These are phyloP conservation scores for Karstenula rhodostoma DNA, from an alignment of 2,329 filamentous ascomycete species.

Conservation along the genomic window DNA sequence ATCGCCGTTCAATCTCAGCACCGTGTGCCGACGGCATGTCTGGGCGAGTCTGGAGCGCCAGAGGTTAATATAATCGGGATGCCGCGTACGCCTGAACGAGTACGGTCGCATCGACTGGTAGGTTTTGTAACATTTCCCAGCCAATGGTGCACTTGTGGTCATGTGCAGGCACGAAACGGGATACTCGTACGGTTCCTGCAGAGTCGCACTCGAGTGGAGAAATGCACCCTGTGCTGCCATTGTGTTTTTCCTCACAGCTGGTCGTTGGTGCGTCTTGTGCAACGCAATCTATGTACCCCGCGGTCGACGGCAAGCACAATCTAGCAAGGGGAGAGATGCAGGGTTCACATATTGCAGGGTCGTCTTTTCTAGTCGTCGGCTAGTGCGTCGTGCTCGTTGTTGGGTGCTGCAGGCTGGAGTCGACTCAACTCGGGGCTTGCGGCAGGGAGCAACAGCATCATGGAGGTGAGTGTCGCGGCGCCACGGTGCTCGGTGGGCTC, in stretches of 20 bases:
- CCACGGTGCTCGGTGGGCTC: conserved; percentile 1
- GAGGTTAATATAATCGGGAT: conserved; percentile 17
- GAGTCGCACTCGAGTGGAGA: conserved; percentile 12
- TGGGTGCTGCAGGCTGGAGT: conserved; percentile 25
- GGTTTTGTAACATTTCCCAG: not conserved
- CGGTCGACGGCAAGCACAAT: conserved; percentile 37
- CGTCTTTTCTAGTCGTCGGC: conserved; percentile 29
- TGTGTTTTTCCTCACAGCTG: conserved; percentile 16
- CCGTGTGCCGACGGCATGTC: conserved; percentile 7
- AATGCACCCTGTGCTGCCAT: conserved; percentile 2
- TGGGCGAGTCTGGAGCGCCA: conserved; percentile 18
- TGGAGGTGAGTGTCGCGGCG: not conserved
- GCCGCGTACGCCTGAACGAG: conserved; percentile 23
- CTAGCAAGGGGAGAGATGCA: conserved; percentile 33
- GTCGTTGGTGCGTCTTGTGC: conserved; percentile 36
- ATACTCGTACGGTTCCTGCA: conserved; percentile 18
- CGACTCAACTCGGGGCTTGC: conserved; percentile 17
- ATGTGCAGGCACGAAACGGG: not conserved
- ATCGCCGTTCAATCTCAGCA: conserved; percentile 5
- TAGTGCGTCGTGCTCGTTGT: conserved; percentile 27
- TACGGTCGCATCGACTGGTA: conserved; percentile 12
- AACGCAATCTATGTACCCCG: conserved; percentile 48
- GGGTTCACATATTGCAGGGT: conserved; percentile 33
- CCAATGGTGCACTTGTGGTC: not conserved
- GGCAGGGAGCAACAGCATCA: too few species aligned